Evolutionary conservation across 1,284 basidiomycete genomes (phyloP), one percentile per base, ranked within the genome.

Genomic region (Cryptococcus sp.): DNA sequence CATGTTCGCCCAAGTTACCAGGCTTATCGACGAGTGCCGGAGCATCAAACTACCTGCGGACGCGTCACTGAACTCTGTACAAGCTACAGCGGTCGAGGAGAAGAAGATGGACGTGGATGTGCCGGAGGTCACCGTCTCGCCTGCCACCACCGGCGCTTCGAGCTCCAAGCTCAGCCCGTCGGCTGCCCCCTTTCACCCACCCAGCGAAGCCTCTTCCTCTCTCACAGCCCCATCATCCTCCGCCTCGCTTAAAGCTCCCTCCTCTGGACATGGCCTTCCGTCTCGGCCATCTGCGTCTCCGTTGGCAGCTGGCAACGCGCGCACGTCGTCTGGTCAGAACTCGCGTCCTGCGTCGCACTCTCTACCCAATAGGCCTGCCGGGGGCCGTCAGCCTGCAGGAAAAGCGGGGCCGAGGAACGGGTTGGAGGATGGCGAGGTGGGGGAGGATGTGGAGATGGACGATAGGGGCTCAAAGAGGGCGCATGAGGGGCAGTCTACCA

Each of bases 11-110:
- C 61, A 63, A 13, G 71, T 76, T 46, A 52, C 57, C 2, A 53
- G 55, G 3, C 57, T 73, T 18, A 66, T 74, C 4, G 67, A 72
- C 7, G 69, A 74, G 38, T 70, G 66, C 52, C 64, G 67, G 38
- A 48, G 49, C 1, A 58, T 69, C 43, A 70, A 69, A 49, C 56
- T 74, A 12, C 69, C 69, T 23, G 39, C 64, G 2, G 64, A 62
- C 12, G 52, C 57, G 6, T 56, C 11, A 7, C 51, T 20, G 43
- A 36, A 9, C 44, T 56, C 13, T 36, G 39, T 7, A 18, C 24
- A 36, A 40, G 20, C 50, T 13, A 33, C 35, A 33, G 36, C 47
- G 24, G 52, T 36, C 13, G 56, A 62, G 9, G 56, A 61, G 38
- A 35, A 57, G 18, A 54, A 54, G 51, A 67, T 69, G 67, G 67